Evolutionary conservation across 164 flowering plant genomes (phyloP), one percentile per base, ranked within the genome.

Genomic region (Stephania yunnanensis): DNA sequence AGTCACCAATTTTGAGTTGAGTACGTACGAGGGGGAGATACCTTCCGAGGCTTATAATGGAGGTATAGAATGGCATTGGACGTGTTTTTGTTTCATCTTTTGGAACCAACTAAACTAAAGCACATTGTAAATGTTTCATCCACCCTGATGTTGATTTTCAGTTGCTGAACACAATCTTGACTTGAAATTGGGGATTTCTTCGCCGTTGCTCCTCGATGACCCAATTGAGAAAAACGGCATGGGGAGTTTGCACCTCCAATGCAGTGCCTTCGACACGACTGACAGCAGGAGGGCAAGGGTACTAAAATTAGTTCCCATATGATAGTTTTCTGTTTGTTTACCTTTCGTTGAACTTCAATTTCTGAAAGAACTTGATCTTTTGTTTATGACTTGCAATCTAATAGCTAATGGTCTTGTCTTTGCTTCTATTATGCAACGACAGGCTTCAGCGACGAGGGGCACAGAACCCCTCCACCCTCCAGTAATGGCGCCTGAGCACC

Each of bases 1-100:
- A 2, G 91, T 93, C 73, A 93, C 97, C 80, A 95, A 93, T 81
- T 93, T 95, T 78, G 98, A 92, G 82, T 88, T 89, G 3, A 85
- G 92, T 72, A 74, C 88, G 45, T 93, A 93, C 77, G 88, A 83
- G 70, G 90, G 85, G 70, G 88, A 89, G 74, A 85, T 84, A 73
- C 79, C 75, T 25, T 71, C 84, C 30, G 87, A 81, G 73, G 80
- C 80, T 74, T 81, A 72, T n/a, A 80, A 69, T 77, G 89, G 85
- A 84, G 92, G 94, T 91, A 83, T n/a, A 19, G 15, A 36, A 2
- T 36, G 64, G 64, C 64, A 58, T 6, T 58, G 17, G 64, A 58
- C 13, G 7, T 6, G 6, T 58, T 58, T 58, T 58, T 58, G 64
- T 15, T 58, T 58, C 0, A n/a, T 58, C 42, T 58, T 19, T 58